Evolutionary conservation across 1,284 basidiomycete species (phyloP).

Genomic region (Melampsora medusae): DNA sequence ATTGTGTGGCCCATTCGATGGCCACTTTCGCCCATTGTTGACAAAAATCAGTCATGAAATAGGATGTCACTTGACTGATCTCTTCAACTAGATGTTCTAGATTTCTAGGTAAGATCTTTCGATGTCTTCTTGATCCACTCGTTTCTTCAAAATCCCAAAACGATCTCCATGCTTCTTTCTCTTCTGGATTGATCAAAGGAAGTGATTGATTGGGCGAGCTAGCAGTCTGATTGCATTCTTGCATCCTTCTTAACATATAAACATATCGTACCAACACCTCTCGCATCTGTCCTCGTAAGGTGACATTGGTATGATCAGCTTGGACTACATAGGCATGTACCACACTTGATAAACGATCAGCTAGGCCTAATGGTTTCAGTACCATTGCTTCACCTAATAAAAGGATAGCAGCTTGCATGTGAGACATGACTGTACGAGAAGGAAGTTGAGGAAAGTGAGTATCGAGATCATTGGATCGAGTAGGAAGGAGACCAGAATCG

Average conservation of each 20-base stretch:
- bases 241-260: constrained; percentile 25
- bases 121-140: constrained; percentile 30
- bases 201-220: background rate
- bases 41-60: constrained; percentile 28
- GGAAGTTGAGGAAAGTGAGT: constrained; percentile 30
- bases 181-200: background rate
- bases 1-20: constrained; percentile 45
- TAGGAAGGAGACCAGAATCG: constrained; percentile 5
- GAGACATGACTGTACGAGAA: constrained; percentile 32
- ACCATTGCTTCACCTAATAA: constrained; percentile 39
- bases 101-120: constrained; percentile 34
- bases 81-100: constrained; percentile 30
- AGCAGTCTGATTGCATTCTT: background rate
- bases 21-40: constrained; percentile 38
- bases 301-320: constrained; percentile 36
- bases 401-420: constrained; percentile 40
- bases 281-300: constrained; percentile 35
- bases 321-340: constrained; percentile 42
- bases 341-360: constrained; percentile 28
- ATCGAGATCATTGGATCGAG: constrained; percentile 29
- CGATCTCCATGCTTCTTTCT: constrained; percentile 29
- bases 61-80: constrained; percentile 23
- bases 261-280: constrained; percentile 33
- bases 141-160: constrained; percentile 44
- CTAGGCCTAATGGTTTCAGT: constrained; percentile 21